phyloP scores from a whole-genome alignment of 2,329 filamentous ascomycete genomes.

The Hysterium pulicare region DNA sequence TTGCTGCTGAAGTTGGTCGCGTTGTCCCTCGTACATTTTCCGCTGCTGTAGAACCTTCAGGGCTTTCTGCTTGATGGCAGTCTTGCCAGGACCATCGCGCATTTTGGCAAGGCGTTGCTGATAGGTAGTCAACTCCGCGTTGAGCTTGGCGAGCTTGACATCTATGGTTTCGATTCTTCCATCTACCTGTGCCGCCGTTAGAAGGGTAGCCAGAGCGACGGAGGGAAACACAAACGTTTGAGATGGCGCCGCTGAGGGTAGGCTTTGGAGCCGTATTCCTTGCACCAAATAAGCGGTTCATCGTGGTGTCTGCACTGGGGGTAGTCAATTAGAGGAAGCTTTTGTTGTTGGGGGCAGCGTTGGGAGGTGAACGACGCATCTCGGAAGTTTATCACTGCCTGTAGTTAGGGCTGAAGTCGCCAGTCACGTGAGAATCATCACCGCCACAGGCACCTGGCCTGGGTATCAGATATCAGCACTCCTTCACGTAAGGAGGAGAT shows the following conservation, averaged over 20 bases:
- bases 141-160: constrained; percentile 89
- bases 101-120: constrained; percentile 85
- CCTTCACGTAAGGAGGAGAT: no score
- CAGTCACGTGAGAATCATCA: no score
- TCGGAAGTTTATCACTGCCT: no score
- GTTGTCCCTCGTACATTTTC: constrained; percentile 90
- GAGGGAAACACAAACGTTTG: constrained; percentile 58
- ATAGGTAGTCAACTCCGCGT: constrained; percentile 84
- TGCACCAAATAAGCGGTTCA: constrained; percentile 95
- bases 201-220: constrained; percentile 4
- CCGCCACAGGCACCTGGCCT: no score
- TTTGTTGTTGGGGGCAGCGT: neutral
- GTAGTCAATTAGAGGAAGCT: neutral
- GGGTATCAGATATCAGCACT: no score
- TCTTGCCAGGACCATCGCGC: constrained; percentile 93
- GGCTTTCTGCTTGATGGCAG: constrained; percentile 87
- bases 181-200: constrained; percentile 58
- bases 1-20: constrained; percentile 89
- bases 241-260: constrained; percentile 77
- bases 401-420: no score
- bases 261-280: constrained; percentile 87
- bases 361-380: no score
- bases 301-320: constrained; percentile 35
- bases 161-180: constrained; percentile 81
- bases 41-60: constrained; percentile 90